phyloP scores from a whole-genome alignment of 345 rosid species.

The Reutealis trisperma region DNA sequence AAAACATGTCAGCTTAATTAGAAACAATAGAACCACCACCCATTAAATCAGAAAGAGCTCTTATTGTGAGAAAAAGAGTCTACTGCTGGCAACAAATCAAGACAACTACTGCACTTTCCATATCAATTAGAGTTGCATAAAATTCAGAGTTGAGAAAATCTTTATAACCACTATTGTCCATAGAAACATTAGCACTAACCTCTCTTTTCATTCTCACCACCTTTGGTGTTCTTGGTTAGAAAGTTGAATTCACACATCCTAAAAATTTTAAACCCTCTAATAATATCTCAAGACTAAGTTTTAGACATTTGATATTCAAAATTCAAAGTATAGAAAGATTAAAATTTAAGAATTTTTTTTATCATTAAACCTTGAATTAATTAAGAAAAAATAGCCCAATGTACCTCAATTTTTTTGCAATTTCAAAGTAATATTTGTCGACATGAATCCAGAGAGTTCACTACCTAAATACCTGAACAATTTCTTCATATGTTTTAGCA shows the following conservation, averaged over 20 bases:
- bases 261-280: too few species aligned
- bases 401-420: slow-evolving; percentile 49
- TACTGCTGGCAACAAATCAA: slow-evolving; percentile 53
- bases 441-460: slow-evolving; percentile 71
- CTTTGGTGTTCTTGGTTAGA: slow-evolving; percentile 49
- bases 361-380: too few species aligned
- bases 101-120: slow-evolving; percentile 80
- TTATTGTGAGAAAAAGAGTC: slow-evolving; percentile 53
- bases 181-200: slow-evolving; percentile 45
- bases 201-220: slow-evolving; percentile 58
- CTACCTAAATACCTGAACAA: slow-evolving; percentile 55
- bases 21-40: too few species aligned
- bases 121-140: slow-evolving; percentile 64
- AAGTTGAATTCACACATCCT: too few species aligned
- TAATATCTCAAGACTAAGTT: too few species aligned
- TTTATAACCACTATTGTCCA: slow-evolving; percentile 67
- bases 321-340: too few species aligned
- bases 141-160: slow-evolving; percentile 52
- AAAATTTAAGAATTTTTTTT: too few species aligned
- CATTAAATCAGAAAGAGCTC: slow-evolving; percentile 74
- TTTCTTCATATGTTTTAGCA: too few species aligned
- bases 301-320: too few species aligned
- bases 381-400: too few species aligned
- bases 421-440: slow-evolving; percentile 39
- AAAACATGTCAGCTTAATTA: slow-evolving; percentile 55